Base-by-base conservation (phyloP, 1,284 basidiomycete species). In the Austropuccinia psidii region DNA sequence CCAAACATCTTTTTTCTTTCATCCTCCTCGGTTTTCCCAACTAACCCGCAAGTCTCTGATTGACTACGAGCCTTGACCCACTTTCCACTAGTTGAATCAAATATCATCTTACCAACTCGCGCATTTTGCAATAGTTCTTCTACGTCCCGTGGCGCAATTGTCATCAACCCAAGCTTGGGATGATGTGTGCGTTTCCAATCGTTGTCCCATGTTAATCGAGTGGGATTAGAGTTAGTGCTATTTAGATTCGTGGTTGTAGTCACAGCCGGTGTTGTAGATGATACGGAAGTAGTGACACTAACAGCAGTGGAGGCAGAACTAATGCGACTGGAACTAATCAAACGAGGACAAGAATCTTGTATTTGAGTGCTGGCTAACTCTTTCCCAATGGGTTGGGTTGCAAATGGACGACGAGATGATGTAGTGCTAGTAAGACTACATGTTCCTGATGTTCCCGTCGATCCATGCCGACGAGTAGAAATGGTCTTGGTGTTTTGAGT, bases 51-150 rank as follows among this genome's bases (percentile, higher is more conserved):
- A 17, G 47, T 64, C 33, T 61, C 65, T 5, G 65, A 67, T 54
- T 67, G 65, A 39, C 49, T 54, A 37, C 65, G 65, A 24, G 55
- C 29, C 37, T 69, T 69, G 2, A 69, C 67, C 72, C 72, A 74
- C 37, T 65, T 74, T 4, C 61, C 61, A 41, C 45, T 55, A n/a
- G 61, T 66, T 24, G 72, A 61, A 60, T 74, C 72, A 54, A 74
- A 74, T 5, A 74, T 45, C 72, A 74, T 74, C 27, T 64, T 64
- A 21, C 72, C 72, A 21, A 74, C 62, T 45, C 72, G 39, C 29
- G 39, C 61, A 33, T 65, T 55, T 37, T 74, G 61, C 17, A 74
- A 60, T 4, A 74, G 62, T 29, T 74, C 50, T 47, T 74, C 72
- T 15, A 74, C 72, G 47, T 74, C 72, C 13, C 39, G 33, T 21